These are phyloP conservation scores for Trichomonas tenax DNA, from an alignment of 208 protist species.

Conservation along the genomic window DNA sequence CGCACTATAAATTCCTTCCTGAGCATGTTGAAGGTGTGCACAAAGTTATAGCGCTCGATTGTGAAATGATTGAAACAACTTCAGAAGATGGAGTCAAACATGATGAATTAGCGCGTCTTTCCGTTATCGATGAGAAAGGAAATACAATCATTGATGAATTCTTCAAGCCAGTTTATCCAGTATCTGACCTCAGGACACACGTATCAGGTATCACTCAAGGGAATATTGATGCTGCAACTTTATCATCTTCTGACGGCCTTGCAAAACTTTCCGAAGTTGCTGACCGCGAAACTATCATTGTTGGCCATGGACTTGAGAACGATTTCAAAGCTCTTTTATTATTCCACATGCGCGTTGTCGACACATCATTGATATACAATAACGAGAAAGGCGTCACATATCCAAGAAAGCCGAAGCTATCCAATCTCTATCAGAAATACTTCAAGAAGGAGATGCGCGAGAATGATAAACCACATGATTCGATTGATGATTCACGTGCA, in stretches of 20 bases:
- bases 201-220: not conserved
- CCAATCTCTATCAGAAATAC: not conserved
- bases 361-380: constrained; percentile 34
- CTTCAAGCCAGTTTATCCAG: not conserved
- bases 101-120: not conserved
- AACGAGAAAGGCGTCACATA: not conserved
- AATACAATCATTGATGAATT: not conserved
- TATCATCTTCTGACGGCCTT: not conserved
- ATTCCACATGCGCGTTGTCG: constrained; percentile 16
- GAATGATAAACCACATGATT: not conserved
- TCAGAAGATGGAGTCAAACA: not conserved
- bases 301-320: constrained; percentile 39
- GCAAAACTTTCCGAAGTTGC: not conserved
- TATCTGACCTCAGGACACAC: not conserved
- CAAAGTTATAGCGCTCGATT: not conserved
- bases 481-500: not conserved
- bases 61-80: constrained; percentile 8
- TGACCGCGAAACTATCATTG: constrained; percentile 26
- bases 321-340: constrained; percentile 28
- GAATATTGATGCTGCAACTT: not conserved
- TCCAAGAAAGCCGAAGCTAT: not conserved
- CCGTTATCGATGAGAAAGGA: not conserved
- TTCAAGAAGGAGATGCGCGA: not conserved
- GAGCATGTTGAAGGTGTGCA: not conserved
- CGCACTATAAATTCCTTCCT: not conserved